Evolutionary conservation across 176 grass and related monocot species (phyloP).

Genomic region (Musa schizocarpa): DNA sequence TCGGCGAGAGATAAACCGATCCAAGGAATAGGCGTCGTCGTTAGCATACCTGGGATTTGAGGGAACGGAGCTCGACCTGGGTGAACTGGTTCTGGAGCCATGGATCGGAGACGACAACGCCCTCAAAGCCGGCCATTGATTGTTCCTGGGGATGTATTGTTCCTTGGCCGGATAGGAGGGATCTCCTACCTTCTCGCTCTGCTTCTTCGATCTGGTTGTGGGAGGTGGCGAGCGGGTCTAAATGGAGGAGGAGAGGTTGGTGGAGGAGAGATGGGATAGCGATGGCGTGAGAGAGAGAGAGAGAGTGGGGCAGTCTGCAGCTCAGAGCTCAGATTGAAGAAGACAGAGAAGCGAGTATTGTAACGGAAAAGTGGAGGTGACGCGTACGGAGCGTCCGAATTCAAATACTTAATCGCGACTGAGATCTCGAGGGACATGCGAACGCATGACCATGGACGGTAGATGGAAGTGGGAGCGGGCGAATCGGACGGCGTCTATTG

Average conservation of each 20-base stretch:
- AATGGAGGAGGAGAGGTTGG: not conserved
- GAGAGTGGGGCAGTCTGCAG: not conserved
- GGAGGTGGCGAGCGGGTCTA: not conserved
- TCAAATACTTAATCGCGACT: not conserved
- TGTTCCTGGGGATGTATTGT: not conserved
- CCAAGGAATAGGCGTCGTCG: not conserved
- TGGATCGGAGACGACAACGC: conserved; percentile 16
- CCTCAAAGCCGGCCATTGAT: conserved; percentile 9
- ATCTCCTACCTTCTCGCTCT: not conserved
- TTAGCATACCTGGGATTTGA: conserved; percentile 6
- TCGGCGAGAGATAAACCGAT: not conserved
- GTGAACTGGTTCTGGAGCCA: conserved; percentile 24
- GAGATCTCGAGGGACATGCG: not conserved
- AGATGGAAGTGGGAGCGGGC: too few relatives aligned
- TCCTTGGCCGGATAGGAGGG: not conserved
- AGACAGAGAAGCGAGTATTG: not conserved
- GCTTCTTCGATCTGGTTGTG: not conserved
- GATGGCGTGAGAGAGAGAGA: not conserved
- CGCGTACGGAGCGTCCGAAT: not conserved
- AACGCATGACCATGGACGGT: not conserved
- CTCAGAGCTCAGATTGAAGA: not conserved
- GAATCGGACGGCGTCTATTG: too few relatives aligned
- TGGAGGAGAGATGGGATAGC: not conserved
- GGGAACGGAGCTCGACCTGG: conserved; percentile 14
- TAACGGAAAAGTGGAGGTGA: not conserved